These are phyloP conservation scores for Gossypium stocksii DNA, from an alignment of 345 rosid species.

Conservation along the genomic window DNA sequence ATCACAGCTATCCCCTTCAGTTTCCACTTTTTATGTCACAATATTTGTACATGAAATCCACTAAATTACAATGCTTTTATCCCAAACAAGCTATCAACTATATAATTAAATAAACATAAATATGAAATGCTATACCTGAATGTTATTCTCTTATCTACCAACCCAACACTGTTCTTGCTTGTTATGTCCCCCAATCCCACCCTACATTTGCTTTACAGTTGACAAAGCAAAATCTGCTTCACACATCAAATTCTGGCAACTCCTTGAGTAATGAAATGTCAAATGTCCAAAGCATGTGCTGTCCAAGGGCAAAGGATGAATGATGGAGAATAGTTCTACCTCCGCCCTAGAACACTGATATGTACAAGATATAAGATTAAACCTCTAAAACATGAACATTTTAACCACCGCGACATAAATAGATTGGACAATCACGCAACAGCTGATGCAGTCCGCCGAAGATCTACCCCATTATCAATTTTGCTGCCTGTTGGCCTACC, in stretches of 20 bases:
- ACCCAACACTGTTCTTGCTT: slow-evolving; percentile 9
- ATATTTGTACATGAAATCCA: slow-evolving; percentile 25
- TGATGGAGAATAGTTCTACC: slow-evolving; percentile 2
- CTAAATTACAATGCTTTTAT: slow-evolving; percentile 21
- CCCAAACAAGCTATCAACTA: slow-evolving; percentile 19
- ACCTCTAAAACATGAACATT: not conserved
- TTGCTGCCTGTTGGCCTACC: slow-evolving; percentile 53
- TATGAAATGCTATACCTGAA: slow-evolving; percentile 36
- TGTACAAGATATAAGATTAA: slow-evolving; percentile 27
- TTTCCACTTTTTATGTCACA: slow-evolving; percentile 19
- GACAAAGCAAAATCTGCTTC: not conserved
- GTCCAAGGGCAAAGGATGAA: slow-evolving; percentile 18
- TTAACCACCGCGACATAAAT: not conserved
- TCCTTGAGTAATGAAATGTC: slow-evolving; percentile 11
- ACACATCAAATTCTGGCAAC: slow-evolving; percentile 14
- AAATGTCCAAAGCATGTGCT: slow-evolving; percentile 4
- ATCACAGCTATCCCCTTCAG: slow-evolving; percentile 25
- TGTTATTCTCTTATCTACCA: slow-evolving; percentile 28
- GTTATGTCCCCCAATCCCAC: slow-evolving; percentile 4
- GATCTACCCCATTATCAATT: slow-evolving; percentile 49
- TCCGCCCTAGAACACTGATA: slow-evolving; percentile 17
- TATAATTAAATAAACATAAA: slow-evolving; percentile 11
- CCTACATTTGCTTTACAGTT: slow-evolving; percentile 14
- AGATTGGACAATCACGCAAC: slow-evolving; percentile 40
- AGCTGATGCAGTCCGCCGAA: slow-evolving; percentile 72